Base-by-base conservation (phyloP, 306 rosid species). In the Rubus idaeus region DNA sequence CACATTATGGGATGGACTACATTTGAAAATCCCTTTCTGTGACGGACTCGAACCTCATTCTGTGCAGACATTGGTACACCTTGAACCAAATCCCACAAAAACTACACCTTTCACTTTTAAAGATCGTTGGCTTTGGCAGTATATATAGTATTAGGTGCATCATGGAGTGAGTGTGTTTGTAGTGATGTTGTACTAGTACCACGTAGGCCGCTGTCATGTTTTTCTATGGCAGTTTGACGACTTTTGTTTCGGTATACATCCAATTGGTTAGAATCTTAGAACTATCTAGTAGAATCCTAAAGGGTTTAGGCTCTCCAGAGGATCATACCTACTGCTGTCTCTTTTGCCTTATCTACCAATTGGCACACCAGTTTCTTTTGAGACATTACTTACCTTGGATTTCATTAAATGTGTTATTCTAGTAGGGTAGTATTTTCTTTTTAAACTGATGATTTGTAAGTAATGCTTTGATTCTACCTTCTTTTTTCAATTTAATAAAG, bases 281-380 rank as follows among this genome's bases (percentile, higher is more conserved):
- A 71, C 49, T 39, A 71, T 52, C 2, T 71, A 6, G 75, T 51
- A 55, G 67, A 73, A 55, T n/a, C 52, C 35, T 18, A 10, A 37
- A 52, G 26, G 20, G 39, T 55, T 51, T 20, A 60, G 18, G 66
- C 21, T 30, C 40, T 37, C 45, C 2, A 6, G 35, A 56, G 26
- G 30, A 52, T 51, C 16, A 35, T 51, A 5, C 46, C 7, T 17
- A 35, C 75, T 35, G 75, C 14, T 14, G 77, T 17, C 7, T 42
- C 77, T 20, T 72, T 39, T 53, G 76, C 51, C 26, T 71, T n/a
- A 71, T 55, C 37, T 20, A 20, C 76, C 65, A 10, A 16, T 45
- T 1, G n/a, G 76, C 57, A 68, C 13, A 3, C 8, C 20, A 47
- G 17, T 11, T 61, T 61, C 16, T 10, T 4, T 8, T 20, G 21